A percentile compares a stretch with the other conserved stretches of the same genome.
Conservation (phyloP, 768 basidiomycete species). For the Suillus discolor region DNA sequence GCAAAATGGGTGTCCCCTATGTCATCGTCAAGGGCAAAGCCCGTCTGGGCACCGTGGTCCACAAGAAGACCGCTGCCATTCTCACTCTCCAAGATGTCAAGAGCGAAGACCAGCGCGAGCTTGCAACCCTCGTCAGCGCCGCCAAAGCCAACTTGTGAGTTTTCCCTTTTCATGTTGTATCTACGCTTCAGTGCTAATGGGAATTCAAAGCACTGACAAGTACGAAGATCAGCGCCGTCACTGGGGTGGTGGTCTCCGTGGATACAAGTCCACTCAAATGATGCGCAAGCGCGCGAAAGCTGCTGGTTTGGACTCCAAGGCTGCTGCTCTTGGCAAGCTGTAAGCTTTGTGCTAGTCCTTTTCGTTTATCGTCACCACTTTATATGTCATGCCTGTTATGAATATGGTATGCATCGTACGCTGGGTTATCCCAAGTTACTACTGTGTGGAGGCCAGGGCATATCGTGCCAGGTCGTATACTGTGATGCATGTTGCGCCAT, state of each 20-base stretch:
- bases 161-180: not conserved
- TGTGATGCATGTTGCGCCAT: not conserved
- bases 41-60: slow-evolving; percentile 95
- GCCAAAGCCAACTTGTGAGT: slow-evolving; percentile 97
- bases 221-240: slow-evolving; percentile 88
- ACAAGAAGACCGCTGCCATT: slow-evolving; percentile 97
- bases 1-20: slow-evolving; percentile 99
- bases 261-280: slow-evolving; percentile 93
- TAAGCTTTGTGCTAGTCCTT: slow-evolving; percentile 33
- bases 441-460: not conserved
- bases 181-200: slow-evolving; percentile 8
- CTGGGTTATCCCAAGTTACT: not conserved
- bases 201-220: slow-evolving; percentile 71
- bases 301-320: slow-evolving; percentile 65
- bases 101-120: slow-evolving; percentile 92
- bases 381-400: slow-evolving; percentile 4
- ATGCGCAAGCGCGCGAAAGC: slow-evolving; percentile 94
- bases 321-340: slow-evolving; percentile 64
- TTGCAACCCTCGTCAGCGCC: slow-evolving; percentile 89
- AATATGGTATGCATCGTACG: slow-evolving; percentile 4
- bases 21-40: slow-evolving; percentile 99
- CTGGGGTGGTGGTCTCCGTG: slow-evolving; percentile 97
- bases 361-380: not conserved
- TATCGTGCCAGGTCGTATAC: not conserved
- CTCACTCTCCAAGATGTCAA: slow-evolving; percentile 91